Base-by-base conservation (phyloP, 176 grass and related monocot species). In the Coix lacrymajobi region DNA sequence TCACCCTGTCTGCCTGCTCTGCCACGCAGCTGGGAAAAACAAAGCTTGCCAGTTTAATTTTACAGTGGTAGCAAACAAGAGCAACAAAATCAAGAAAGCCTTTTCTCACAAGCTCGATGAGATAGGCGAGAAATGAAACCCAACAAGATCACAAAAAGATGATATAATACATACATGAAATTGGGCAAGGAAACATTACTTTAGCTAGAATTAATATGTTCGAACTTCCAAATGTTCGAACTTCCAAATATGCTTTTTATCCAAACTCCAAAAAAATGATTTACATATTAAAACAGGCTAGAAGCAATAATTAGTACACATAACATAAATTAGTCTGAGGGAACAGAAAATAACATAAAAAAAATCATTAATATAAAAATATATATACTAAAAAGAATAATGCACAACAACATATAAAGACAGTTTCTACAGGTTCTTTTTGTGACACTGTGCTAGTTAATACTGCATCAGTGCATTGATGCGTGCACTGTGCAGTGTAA, bases 1-100 rank as follows among this genome's bases (percentile, higher is more conserved):
- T 98, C 96, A 83, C 96, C 96, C 94, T 98, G 96, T 88, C 96
- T 91, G 63, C 92, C 96, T 22, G 92, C 96, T 93, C 96, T 95
- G 79, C 92, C 96, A 67, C 92, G 88, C 71, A 98, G 87, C 96
- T 98, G 75, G 45, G 17, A 44, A 62, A 71, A 78, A 83, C 1
- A 33, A 75, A 17, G n/a, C 25, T 29, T 85, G 13, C 7, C 14
- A 4, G 69, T 85, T 75, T 81, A 76, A 85, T 61, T 26, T 12
- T 22, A 83, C 9, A 44, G 41, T 62, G 32, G 13, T 20, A 68
- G 8, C 10, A 32, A 61, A 79, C 11, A 66, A 38, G 3, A 52
- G 20, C 2, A 65, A n/a, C 40, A 24, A 48, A 65, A 79, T 33
- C 11, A 31, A 3, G 8, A 74, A 52, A 12, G 45, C 17, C 16